phyloP scores from a whole-genome alignment of 2,329 filamentous ascomycete genomes.

The Aureobasidium sp. region DNA sequence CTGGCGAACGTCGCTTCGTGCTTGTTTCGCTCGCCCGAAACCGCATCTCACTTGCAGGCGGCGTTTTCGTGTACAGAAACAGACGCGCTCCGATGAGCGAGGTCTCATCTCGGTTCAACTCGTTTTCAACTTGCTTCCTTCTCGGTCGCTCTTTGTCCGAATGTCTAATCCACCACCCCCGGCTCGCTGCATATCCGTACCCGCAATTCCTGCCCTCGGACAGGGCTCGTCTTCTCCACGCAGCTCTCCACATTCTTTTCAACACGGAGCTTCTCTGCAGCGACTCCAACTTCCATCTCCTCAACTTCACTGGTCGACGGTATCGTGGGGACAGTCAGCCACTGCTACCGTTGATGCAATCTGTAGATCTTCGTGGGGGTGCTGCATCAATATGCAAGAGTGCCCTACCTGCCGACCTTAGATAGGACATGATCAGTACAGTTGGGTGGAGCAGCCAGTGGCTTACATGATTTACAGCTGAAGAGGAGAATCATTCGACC shows the following conservation, averaged over 20 bases:
- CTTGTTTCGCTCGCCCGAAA: not conserved
- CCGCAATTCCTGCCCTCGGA: not conserved
- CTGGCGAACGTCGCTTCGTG: not conserved
- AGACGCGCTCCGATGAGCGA: not conserved
- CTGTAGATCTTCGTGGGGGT: constrained; percentile 1
- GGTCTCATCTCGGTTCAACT: constrained; percentile 5
- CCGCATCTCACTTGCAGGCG: not conserved
- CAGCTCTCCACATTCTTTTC: not conserved
- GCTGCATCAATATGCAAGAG: not conserved
- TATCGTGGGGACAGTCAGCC: not conserved
- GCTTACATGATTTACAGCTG: not conserved
- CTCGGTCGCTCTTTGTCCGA: not conserved
- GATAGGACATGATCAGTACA: not conserved
- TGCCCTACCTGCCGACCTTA: not conserved
- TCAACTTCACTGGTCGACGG: not conserved
- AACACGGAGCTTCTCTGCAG: not conserved
- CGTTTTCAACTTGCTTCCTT: not conserved
- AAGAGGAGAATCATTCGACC: not conserved
- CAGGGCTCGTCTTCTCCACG: not conserved
- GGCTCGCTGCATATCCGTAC: not conserved
- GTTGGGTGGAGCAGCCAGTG: not conserved
- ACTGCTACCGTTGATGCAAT: not conserved
- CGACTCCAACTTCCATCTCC: not conserved
- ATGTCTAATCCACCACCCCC: not conserved
- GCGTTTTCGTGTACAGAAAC: not conserved